These are phyloP conservation scores for Phytopythium delawarense DNA, from an alignment of 352 stramenopile species.

Conservation along the genomic window DNA sequence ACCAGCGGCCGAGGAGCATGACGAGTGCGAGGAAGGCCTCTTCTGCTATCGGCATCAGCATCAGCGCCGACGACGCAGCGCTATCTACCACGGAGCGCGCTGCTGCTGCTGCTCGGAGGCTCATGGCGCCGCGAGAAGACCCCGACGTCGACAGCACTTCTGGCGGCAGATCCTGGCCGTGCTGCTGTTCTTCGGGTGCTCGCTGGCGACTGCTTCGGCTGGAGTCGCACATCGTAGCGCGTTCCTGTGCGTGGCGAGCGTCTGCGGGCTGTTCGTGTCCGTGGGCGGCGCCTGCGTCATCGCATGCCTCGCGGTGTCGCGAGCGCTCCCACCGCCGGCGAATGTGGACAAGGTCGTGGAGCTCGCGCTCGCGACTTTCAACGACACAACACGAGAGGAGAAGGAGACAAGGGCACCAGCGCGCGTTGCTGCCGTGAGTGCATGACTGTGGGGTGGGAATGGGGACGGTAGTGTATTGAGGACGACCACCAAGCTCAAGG, in stretches of 20 bases:
- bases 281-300: slow-evolving; percentile 8
- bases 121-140: neutral
- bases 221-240: neutral
- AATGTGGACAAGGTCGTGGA: neutral
- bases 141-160: neutral
- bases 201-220: neutral
- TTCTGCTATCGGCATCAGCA: slow-evolving; percentile 13
- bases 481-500: neutral
- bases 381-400: neutral
- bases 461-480: neutral
- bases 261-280: slow-evolving; percentile 6
- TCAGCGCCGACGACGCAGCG: neutral
- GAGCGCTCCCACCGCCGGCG: slow-evolving; percentile 4
- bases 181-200: neutral
- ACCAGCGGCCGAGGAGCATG: neutral
- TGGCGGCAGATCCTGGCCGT: neutral
- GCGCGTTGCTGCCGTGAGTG: neutral
- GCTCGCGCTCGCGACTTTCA: neutral
- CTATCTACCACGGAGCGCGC: neutral
- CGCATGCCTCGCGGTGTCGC: slow-evolving; percentile 1
- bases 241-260: slow-evolving; percentile 5
- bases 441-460: neutral
- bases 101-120: neutral
- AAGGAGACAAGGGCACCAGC: neutral
- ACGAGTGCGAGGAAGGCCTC: neutral